A percentile compares a stretch with the other conserved stretches of the same genome.
phyloP scores from a whole-genome alignment of 441 rosid genomes.

The Jatropha podagrica region DNA sequence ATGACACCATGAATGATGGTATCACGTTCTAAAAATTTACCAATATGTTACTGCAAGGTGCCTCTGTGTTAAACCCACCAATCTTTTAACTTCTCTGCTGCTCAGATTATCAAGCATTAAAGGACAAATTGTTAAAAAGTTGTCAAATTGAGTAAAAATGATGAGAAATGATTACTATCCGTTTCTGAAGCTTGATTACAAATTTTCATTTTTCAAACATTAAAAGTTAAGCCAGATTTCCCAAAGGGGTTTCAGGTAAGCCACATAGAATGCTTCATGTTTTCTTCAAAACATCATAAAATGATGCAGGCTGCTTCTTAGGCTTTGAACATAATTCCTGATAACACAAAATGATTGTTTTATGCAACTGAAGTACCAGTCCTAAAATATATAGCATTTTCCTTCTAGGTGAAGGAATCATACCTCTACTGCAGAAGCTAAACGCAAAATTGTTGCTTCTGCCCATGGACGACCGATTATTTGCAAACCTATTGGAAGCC shows the following conservation, averaged over 20 bases:
- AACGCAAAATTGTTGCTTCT: conserved; percentile 68
- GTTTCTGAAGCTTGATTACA: background rate
- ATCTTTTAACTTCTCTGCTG: background rate
- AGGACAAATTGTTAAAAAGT: background rate
- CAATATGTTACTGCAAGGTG: too few relatives aligned
- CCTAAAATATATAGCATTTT: background rate
- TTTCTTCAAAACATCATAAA: conserved; percentile 51
- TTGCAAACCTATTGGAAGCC: conserved; percentile 86
- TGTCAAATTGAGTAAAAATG: background rate
- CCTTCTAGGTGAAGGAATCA: background rate
- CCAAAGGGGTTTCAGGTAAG: background rate
- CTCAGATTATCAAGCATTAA: background rate
- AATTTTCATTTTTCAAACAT: background rate
- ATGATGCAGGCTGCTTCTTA: conserved; percentile 62
- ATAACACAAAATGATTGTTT: conserved; percentile 19
- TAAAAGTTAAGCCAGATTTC: background rate
- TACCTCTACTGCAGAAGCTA: conserved; percentile 82
- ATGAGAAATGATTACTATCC: background rate
- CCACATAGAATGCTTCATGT: conserved; percentile 15
- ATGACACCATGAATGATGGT: too few relatives aligned
- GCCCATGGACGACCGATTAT: conserved; percentile 83
- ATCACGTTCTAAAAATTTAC: too few relatives aligned
- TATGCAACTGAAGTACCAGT: background rate
- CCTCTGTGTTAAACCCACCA: too few relatives aligned
- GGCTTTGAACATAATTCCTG: conserved; percentile 60